Conservation (phyloP, 148 eudicot species). For the Pouteria glomerata region DNA sequence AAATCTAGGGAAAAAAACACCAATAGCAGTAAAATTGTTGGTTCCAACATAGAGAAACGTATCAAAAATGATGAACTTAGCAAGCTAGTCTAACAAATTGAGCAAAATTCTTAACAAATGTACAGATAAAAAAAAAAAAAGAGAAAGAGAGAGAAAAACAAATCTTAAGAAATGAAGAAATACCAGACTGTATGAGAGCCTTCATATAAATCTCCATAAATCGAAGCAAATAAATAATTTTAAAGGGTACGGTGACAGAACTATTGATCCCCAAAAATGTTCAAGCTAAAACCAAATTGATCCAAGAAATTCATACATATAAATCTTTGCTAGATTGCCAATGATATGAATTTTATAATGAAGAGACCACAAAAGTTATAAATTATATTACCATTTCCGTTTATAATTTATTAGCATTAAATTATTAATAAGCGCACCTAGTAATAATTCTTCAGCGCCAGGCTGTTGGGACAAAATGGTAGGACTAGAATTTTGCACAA, state of each 20-base stretch:
- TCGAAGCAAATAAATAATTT: neutral
- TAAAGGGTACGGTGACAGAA: neutral
- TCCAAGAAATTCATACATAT: neutral
- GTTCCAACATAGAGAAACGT: neutral
- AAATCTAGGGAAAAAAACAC: slow-evolving; percentile 37
- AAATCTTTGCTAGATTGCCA: neutral
- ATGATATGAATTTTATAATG: neutral
- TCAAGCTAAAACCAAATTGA: neutral
- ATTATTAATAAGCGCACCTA: neutral
- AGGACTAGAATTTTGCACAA: neutral
- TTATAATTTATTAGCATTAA: too few species aligned
- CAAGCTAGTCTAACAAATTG: neutral
- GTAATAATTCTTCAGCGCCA: neutral
- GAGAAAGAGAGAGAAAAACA: neutral
- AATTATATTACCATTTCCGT: neutral
- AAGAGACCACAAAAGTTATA: neutral
- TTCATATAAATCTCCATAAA: neutral
- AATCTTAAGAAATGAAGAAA: neutral
- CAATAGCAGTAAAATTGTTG: neutral
- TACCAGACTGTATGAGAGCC: neutral
- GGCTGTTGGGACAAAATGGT: neutral
- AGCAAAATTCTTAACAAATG: neutral
- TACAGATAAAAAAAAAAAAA: too few species aligned
- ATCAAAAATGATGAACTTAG: neutral
- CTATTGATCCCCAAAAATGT: neutral